A percentile compares a stretch with the other conserved stretches of the same genome.
Evolutionary conservation across 805 yeast species (phyloP).

Genomic region (Saturnispora halmiae): DNA sequence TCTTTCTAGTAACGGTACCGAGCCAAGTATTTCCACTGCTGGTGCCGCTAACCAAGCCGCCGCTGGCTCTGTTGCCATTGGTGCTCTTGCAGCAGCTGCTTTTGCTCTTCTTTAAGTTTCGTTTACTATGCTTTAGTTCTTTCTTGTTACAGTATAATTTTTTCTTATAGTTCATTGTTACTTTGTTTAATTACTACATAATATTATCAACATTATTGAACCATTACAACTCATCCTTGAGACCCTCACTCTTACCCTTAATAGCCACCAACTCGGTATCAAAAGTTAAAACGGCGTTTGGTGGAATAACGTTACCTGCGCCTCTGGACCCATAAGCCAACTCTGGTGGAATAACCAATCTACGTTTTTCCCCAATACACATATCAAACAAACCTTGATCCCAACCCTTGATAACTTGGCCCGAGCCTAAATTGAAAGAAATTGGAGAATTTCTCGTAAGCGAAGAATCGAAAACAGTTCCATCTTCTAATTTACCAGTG

Average conservation of each 20-base stretch:
- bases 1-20: slow-evolving; percentile 42
- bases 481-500: slow-evolving; percentile 60
- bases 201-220: background rate
- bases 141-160: background rate
- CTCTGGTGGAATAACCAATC: slow-evolving; percentile 66
- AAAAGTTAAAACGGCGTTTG: slow-evolving; percentile 62
- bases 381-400: slow-evolving; percentile 73
- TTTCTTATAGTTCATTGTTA: background rate
- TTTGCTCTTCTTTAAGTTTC: slow-evolving; percentile 38
- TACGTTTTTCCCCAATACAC: slow-evolving; percentile 87
- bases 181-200: background rate
- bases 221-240: slow-evolving; percentile 21
- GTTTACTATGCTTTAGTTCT: background rate
- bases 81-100: slow-evolving; percentile 84
- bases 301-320: slow-evolving; percentile 62
- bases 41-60: slow-evolving; percentile 27
- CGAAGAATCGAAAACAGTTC: slow-evolving; percentile 70
- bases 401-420: slow-evolving; percentile 86
- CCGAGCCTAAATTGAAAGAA: slow-evolving; percentile 61
- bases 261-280: slow-evolving; percentile 56
- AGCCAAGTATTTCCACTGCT: slow-evolving; percentile 36
- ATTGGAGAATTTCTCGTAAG: slow-evolving; percentile 56
- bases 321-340: slow-evolving; percentile 73
- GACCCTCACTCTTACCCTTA: slow-evolving; percentile 7
- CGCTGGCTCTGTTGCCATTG: slow-evolving; percentile 63